Evolutionary conservation across 169 alveolate genomes (phyloP).

Genomic region (Cryptosporidium felis): DNA sequence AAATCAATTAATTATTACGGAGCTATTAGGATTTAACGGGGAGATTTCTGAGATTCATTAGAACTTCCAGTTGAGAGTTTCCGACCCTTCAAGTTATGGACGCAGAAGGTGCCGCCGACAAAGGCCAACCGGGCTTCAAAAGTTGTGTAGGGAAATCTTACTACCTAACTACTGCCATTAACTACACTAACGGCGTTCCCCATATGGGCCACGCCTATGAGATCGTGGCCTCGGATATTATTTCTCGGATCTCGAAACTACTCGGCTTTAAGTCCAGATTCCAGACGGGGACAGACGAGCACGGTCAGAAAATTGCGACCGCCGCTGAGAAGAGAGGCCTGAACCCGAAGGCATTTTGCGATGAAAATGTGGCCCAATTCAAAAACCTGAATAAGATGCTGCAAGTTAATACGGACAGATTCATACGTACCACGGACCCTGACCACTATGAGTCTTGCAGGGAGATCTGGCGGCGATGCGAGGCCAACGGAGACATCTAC

Average conservation of each 20-base stretch:
- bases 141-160: conserved; percentile 1
- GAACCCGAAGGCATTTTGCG: conserved; percentile 85
- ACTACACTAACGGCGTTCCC: conserved; percentile 91
- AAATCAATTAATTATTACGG: too few relatives aligned
- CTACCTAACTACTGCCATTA: conserved; percentile 92
- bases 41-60: too few relatives aligned
- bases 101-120: too few relatives aligned
- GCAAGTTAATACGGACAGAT: conserved; percentile 78
- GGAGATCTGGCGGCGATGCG: conserved; percentile 82
- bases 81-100: too few relatives aligned
- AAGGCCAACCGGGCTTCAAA: too few relatives aligned
- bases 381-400: conserved; percentile 67
- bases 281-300: conserved; percentile 93
- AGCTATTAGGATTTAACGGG: too few relatives aligned
- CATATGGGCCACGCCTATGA: conserved; percentile 93
- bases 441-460: conserved; percentile 82
- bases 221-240: conserved; percentile 78
- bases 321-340: conserved; percentile 84
- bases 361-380: conserved; percentile 67
- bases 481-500: conserved; percentile 84
- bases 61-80: too few relatives aligned
- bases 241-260: conserved; percentile 81
- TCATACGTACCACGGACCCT: conserved; percentile 86
- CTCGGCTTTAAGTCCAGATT: conserved; percentile 83
- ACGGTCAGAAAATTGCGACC: conserved; percentile 90